Evolutionary conservation across 768 basidiomycete genomes (phyloP).

Genomic region (Cystofilobasidium ferigula): DNA sequence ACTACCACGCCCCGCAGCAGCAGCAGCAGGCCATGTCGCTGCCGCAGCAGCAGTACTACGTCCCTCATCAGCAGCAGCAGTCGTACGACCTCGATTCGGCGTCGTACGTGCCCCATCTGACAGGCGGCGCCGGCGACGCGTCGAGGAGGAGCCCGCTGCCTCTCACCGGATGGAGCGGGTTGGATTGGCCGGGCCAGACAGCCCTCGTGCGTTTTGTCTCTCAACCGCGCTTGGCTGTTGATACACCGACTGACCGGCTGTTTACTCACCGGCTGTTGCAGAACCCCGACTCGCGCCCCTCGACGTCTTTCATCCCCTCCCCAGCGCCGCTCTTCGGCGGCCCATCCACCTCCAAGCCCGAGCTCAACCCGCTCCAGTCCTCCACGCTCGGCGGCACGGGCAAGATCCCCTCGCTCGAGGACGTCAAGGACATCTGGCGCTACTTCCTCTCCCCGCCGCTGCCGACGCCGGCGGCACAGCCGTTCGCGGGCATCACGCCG

Average conservation of each 20-base stretch:
- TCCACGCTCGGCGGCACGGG: neutral
- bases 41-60: neutral
- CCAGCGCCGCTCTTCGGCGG: neutral
- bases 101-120: neutral
- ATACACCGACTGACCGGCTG: neutral
- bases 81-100: neutral
- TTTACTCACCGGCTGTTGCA: neutral
- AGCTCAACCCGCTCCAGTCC: neutral
- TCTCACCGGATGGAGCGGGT: neutral
- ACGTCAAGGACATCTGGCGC: slow-evolving; percentile 9
- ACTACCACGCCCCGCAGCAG: neutral
- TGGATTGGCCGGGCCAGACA: neutral
- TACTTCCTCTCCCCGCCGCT: neutral
- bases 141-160: neutral
- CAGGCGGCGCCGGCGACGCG: neutral
- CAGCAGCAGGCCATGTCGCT: neutral
- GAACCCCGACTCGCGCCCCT: neutral
- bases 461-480: neutral
- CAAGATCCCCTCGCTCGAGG: slow-evolving; percentile 3
- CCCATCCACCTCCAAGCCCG: neutral
- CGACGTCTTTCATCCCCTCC: neutral
- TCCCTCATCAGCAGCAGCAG: neutral
- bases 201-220: neutral
- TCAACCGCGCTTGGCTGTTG: neutral
- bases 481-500: neutral